Evolutionary conservation across 2,329 filamentous ascomycete genomes (phyloP).

Genomic region (Microdochium bolleyi): DNA sequence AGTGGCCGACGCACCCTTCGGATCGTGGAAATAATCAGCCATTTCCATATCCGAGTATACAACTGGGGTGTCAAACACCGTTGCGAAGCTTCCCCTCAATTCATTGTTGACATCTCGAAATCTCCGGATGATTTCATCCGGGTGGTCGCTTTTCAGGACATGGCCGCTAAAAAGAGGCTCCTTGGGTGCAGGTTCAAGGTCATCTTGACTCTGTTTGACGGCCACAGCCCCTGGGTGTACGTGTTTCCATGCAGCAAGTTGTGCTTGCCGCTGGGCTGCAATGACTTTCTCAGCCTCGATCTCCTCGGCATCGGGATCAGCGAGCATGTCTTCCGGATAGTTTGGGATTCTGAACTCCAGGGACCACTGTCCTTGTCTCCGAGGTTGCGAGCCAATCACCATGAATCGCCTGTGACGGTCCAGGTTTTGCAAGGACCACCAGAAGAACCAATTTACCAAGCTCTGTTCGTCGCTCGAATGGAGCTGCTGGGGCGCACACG

Average conservation of each 20-base stretch:
- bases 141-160: neutral
- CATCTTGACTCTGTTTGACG: neutral
- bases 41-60: constrained; percentile 31
- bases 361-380: constrained; percentile 14
- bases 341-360: constrained; percentile 24
- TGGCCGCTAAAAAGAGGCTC: neutral
- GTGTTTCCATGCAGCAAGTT: neutral
- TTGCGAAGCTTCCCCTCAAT: constrained; percentile 6
- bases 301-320: constrained; percentile 25
- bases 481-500: constrained; percentile 38
- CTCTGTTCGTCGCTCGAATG: constrained; percentile 54
- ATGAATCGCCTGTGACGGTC: constrained; percentile 45
- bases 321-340: constrained; percentile 24
- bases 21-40: constrained; percentile 24
- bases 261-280: constrained; percentile 1
- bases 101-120: neutral
- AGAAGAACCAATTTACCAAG: constrained; percentile 55
- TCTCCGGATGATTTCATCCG: neutral
- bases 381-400: constrained; percentile 40
- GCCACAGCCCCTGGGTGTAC: neutral
- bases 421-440: constrained; percentile 42
- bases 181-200: neutral
- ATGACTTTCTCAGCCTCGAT: constrained; percentile 6
- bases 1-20: constrained; percentile 13
- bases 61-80: constrained; percentile 29